These are phyloP conservation scores for Sanghuangporus sanghuang DNA, from an alignment of 1,284 basidiomycete species.

Conservation along the genomic window DNA sequence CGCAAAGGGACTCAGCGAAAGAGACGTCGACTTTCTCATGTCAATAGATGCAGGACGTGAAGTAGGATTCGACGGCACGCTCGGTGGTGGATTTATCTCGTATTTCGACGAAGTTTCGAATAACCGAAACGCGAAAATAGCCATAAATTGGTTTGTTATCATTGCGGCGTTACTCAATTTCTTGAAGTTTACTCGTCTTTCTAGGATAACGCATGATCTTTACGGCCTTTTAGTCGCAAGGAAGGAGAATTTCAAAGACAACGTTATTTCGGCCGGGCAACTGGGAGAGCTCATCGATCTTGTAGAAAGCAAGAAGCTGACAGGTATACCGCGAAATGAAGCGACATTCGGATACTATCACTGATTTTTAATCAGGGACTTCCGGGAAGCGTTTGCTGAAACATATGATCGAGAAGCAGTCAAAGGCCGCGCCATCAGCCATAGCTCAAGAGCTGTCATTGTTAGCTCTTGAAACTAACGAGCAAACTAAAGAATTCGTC, in stretches of 20 bases:
- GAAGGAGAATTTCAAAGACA: slow-evolving; percentile 55
- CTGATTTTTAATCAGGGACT: slow-evolving; percentile 41
- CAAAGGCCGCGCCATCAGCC: slow-evolving; percentile 32
- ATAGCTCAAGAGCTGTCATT: slow-evolving; percentile 50
- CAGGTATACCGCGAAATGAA: slow-evolving; percentile 40
- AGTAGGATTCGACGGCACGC: slow-evolving; percentile 56
- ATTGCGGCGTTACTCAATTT: not conserved
- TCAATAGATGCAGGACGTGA: slow-evolving; percentile 63
- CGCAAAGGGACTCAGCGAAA: slow-evolving; percentile 45
- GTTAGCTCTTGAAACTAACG: slow-evolving; percentile 30
- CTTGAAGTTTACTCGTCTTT: not conserved
- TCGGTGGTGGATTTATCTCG: slow-evolving; percentile 47
- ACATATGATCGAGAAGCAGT: slow-evolving; percentile 50
- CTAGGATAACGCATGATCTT: slow-evolving; percentile 84
- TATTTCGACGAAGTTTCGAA: slow-evolving; percentile 72
- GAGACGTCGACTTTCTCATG: slow-evolving; percentile 74
- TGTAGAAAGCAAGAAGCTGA: slow-evolving; percentile 63
- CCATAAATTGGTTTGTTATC: slow-evolving; percentile 75
- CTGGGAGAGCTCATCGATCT: slow-evolving; percentile 79
- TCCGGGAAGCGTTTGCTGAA: slow-evolving; percentile 67
- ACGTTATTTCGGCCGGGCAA: slow-evolving; percentile 54
- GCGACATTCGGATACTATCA: slow-evolving; percentile 5
- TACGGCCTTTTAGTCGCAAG: slow-evolving; percentile 69
- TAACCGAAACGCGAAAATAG: slow-evolving; percentile 60
- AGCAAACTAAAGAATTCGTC: slow-evolving; percentile 34